These are phyloP conservation scores for Psophocarpus tetragonolobus DNA, from an alignment of 306 rosid species.

Conservation along the genomic window DNA sequence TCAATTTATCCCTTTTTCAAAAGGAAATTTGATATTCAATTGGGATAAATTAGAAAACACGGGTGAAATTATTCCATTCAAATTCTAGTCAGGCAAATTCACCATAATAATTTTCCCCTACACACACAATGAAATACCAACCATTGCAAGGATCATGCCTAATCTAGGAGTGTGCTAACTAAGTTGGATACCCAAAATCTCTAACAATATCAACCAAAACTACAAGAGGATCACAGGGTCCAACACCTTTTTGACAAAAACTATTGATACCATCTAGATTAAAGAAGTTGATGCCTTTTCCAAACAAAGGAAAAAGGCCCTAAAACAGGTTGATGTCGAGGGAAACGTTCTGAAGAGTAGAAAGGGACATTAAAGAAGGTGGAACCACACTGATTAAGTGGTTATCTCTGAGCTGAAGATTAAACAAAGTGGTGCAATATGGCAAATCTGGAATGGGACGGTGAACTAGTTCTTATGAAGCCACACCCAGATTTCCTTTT, in stretches of 20 bases:
- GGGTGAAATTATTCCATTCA: conserved; percentile 65
- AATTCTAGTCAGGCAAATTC: conserved; percentile 44
- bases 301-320: conserved; percentile 67
- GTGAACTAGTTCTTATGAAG: conserved; percentile 67
- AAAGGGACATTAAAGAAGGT: conserved; percentile 35
- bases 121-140: conserved; percentile 54
- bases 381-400: conserved; percentile 66
- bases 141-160: conserved; percentile 47
- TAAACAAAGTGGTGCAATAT: conserved; percentile 42
- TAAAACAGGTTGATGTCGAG: conserved; percentile 62
- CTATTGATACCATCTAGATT: conserved; percentile 51
- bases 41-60: conserved; percentile 60
- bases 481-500: too few species aligned
- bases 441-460: conserved; percentile 67
- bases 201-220: conserved; percentile 53
- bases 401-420: conserved; percentile 78
- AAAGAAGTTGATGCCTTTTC: conserved; percentile 31
- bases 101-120: conserved; percentile 43
- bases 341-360: conserved; percentile 51
- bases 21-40: too few species aligned
- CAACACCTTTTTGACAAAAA: conserved; percentile 43
- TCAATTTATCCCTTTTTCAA: too few species aligned
- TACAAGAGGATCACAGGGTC: conserved; percentile 58
- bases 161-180: conserved; percentile 50
- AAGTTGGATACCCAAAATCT: conserved; percentile 52